Evolutionary conservation across 2,329 filamentous ascomycete species (phyloP).

Genomic region (Colletotrichum gigasporum): DNA sequence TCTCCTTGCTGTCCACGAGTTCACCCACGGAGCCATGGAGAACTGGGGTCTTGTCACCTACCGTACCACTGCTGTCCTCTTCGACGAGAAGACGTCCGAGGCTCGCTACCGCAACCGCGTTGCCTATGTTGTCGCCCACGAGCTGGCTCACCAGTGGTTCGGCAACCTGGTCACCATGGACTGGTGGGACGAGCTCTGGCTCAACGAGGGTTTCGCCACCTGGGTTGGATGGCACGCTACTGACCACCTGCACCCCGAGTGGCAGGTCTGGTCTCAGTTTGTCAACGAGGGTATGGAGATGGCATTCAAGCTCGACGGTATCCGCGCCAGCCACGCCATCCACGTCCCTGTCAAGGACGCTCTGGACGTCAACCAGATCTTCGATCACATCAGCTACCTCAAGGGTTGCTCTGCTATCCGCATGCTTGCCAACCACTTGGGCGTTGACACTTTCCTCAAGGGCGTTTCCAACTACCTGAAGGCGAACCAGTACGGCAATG

Average conservation of each 20-base stretch:
- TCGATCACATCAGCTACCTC: slow-evolving; percentile 94
- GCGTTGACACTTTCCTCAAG: slow-evolving; percentile 86
- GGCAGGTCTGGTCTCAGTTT: slow-evolving; percentile 98
- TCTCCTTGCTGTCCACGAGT: slow-evolving; percentile 90
- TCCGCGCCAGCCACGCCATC: slow-evolving; percentile 93
- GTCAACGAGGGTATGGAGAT: slow-evolving; percentile 94
- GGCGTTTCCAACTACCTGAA: slow-evolving; percentile 92
- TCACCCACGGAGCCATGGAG: slow-evolving; percentile 90
- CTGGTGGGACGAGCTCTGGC: slow-evolving; percentile 94
- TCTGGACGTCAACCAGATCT: slow-evolving; percentile 93
- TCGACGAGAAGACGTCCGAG: slow-evolving; percentile 91
- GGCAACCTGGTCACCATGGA: slow-evolving; percentile 96
- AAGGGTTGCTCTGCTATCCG: slow-evolving; percentile 97
- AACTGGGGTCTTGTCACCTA: slow-evolving; percentile 98
- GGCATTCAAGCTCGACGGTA: slow-evolving; percentile 88
- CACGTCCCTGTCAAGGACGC: slow-evolving; percentile 95
- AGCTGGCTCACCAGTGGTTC: slow-evolving; percentile 96
- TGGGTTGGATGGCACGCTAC: slow-evolving; percentile 97
- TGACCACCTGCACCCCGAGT: slow-evolving; percentile 92
- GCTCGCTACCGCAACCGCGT: slow-evolving; percentile 91
- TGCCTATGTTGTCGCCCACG: slow-evolving; percentile 97
- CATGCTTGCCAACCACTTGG: slow-evolving; percentile 93
- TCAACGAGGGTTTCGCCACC: slow-evolving; percentile 96
- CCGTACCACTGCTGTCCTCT: slow-evolving; percentile 93
- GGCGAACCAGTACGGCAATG: slow-evolving; percentile 87